These are phyloP conservation scores for Diaporthe australafricana DNA, from an alignment of 2,329 filamentous ascomycete species.

Conservation along the genomic window DNA sequence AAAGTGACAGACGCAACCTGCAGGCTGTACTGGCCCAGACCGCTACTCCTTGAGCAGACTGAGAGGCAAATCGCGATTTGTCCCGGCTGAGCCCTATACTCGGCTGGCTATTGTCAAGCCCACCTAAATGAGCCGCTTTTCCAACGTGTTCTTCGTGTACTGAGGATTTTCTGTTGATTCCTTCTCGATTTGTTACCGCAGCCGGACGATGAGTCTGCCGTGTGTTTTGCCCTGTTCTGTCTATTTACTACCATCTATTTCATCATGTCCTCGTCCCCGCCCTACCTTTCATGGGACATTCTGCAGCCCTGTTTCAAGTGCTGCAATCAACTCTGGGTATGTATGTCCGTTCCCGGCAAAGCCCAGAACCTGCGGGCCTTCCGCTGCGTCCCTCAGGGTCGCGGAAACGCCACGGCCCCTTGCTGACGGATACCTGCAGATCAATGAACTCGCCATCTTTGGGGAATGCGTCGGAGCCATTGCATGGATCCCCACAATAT, in stretches of 20 bases:
- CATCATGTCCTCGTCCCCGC: conserved; percentile 27
- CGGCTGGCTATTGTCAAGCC: conserved; percentile 2
- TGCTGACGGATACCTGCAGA: conserved; percentile 34
- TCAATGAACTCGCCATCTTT: conserved; percentile 39
- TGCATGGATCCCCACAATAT: conserved; percentile 46
- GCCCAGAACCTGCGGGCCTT: neutral
- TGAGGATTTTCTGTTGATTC: conserved; percentile 9
- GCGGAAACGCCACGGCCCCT: neutral
- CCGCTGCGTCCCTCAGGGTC: neutral
- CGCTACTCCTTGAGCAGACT: conserved; percentile 28
- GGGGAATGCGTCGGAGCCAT: conserved; percentile 48
- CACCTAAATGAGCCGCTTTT: neutral
- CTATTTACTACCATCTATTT: neutral
- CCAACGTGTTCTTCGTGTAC: conserved; percentile 1
- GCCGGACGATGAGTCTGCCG: conserved; percentile 12
- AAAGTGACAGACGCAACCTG: too few species aligned
- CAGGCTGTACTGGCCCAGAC: conserved; percentile 31
- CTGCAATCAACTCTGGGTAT: conserved; percentile 36
- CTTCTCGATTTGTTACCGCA: conserved; percentile 15
- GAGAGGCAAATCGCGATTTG: conserved; percentile 4
- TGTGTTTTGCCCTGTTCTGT: neutral
- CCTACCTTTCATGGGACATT: conserved; percentile 34
- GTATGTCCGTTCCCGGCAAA: conserved; percentile 20
- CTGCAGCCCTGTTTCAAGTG: conserved; percentile 36
- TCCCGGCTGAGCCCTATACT: conserved; percentile 13